Base-by-base conservation (phyloP, 1,139 yeast genomes). In the Scheffersomyces titani region DNA sequence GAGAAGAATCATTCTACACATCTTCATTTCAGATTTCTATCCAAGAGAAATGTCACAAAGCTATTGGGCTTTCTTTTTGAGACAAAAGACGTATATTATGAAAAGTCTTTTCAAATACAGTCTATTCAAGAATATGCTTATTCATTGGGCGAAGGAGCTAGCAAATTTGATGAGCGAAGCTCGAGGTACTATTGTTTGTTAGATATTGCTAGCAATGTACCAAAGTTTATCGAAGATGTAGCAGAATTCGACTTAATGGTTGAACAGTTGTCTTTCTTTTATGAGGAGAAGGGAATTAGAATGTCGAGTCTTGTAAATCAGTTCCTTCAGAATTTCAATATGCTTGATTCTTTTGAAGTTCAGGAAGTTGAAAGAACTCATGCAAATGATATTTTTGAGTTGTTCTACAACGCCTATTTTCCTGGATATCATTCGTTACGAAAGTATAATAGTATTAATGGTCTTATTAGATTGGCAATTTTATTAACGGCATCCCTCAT, bases 201-300 rank as follows among this genome's bases (percentile, higher is more conserved):
- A 24, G 72, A 73, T 21, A 62, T 75, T 6, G 65, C 72, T 5
- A 55, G 59, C 6, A 59, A 58, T 11, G 57, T 69, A 9, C 78
- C 79, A 1, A 55, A 62, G 4, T 49, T 54, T 3, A 64, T 81
- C 2, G 57, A 63, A 3, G 77, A 78, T 51, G 57, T 81, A 3
- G 64, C 65, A 1, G 87, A 84, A 60, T 69, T 83, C 46, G 85
- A 82, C 55, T 72, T 79, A 21, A 81, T 86, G 87, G 59, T 85
- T 24, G 73, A 71, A 3, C 88, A 86, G 60, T 66, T 86, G 44
- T 65, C 69, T 19, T 71, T 64, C 1, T 80, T 75, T 60, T 80
- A 75, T 61, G 60, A 64, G 5, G 60, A 66, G 2, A 71, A 75
- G 52, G 70, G 65, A 0, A 63, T 81, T 5, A 53, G 55, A 0